phyloP scores from a whole-genome alignment of 805 yeast species.

The Lachancea kluyveri region DNA sequence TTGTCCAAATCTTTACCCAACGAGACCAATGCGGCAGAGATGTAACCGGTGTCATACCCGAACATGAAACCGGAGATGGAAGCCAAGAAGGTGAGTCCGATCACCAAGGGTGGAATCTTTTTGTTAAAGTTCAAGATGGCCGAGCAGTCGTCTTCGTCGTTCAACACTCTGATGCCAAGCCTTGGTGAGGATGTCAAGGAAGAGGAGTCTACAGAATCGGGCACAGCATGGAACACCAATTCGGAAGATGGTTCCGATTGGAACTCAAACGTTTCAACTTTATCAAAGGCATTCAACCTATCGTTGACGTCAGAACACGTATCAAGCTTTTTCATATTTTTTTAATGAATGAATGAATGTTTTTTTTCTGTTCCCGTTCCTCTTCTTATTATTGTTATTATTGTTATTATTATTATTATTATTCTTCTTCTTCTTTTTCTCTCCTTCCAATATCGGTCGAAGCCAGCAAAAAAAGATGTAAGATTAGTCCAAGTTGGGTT shows the following conservation, averaged over 20 bases:
- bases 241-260: too few species aligned
- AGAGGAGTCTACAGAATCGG: too few species aligned
- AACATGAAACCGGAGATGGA: constrained; percentile 94
- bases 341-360: background rate
- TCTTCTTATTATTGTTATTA: too few species aligned
- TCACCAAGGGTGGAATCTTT: constrained; percentile 54
- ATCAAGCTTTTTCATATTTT: background rate
- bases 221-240: too few species aligned
- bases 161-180: constrained; percentile 29
- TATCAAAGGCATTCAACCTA: background rate
- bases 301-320: background rate
- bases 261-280: background rate
- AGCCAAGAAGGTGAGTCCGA: constrained; percentile 63
- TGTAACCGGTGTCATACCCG: constrained; percentile 97
- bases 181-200: too few species aligned
- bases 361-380: too few species aligned
- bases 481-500: too few species aligned
- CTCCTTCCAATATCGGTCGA: too few species aligned
- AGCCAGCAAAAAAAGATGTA: too few species aligned
- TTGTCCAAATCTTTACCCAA: constrained; percentile 69
- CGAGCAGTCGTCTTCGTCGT: constrained; percentile 44
- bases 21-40: constrained; percentile 88
- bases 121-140: constrained; percentile 41
- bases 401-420: too few species aligned
- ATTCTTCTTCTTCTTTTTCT: too few species aligned